phyloP scores from a whole-genome alignment of 2,329 filamentous ascomycete species.

The Septoria petroselini region DNA sequence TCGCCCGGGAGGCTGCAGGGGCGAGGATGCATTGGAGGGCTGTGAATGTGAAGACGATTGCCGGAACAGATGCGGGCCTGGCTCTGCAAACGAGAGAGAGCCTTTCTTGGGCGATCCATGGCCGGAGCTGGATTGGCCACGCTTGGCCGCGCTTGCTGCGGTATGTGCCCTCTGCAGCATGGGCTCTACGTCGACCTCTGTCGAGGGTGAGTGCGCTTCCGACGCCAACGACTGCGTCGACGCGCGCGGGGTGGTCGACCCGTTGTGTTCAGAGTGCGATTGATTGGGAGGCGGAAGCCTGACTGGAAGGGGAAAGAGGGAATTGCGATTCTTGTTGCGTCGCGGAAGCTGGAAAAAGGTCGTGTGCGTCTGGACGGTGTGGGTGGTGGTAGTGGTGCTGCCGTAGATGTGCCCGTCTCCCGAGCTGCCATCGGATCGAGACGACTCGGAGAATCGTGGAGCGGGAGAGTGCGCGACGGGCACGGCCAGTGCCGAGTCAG shows the following conservation, averaged over 20 bases:
- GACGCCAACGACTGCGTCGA: constrained; percentile 33
- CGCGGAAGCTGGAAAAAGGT: constrained; percentile 80
- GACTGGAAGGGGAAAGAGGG: constrained; percentile 85
- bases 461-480: constrained; percentile 48
- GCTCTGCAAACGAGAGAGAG: constrained; percentile 47
- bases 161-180: constrained; percentile 31
- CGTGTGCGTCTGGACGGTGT: constrained; percentile 58
- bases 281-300: constrained; percentile 56
- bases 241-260: constrained; percentile 40
- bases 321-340: constrained; percentile 69
- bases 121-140: constrained; percentile 20
- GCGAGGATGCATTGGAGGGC: constrained; percentile 60
- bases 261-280: constrained; percentile 39
- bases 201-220: constrained; percentile 22
- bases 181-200: constrained; percentile 18
- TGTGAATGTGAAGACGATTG: constrained; percentile 63
- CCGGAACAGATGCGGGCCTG: constrained; percentile 52
- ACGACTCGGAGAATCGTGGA: constrained; percentile 73
- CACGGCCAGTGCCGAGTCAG: constrained; percentile 60
- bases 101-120: constrained; percentile 48
- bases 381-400: constrained; percentile 59
- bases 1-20: constrained; percentile 57
- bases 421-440: constrained; percentile 73
- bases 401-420: constrained; percentile 58
- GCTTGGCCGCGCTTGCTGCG: constrained; percentile 30